A percentile compares a stretch with the other conserved stretches of the same genome.
These are phyloP conservation scores for Rhizopogon hawkerae DNA, from an alignment of 1,284 basidiomycete species.

Conservation along the genomic window DNA sequence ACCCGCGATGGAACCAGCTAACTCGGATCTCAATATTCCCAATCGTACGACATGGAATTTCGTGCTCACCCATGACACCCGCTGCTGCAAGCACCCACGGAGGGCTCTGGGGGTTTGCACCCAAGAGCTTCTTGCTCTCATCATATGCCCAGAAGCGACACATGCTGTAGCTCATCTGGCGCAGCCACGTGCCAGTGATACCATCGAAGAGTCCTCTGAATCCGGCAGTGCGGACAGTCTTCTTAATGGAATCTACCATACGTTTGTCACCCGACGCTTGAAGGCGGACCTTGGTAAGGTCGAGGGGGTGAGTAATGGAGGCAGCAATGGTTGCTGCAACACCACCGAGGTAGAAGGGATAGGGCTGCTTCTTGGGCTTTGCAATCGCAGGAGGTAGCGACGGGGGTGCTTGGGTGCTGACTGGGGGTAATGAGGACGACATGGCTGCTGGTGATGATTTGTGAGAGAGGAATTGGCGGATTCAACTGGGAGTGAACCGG, in stretches of 20 bases:
- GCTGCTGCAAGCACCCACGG: constrained; percentile 76
- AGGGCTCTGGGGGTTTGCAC: constrained; percentile 34
- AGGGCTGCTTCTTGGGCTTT: constrained; percentile 33
- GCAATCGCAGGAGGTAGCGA: neutral
- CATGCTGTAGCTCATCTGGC: constrained; percentile 91
- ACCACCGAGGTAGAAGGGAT: constrained; percentile 46
- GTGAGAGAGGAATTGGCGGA: neutral
- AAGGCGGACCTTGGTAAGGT: constrained; percentile 81
- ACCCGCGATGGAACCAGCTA: constrained; percentile 76
- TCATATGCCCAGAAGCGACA: constrained; percentile 93
- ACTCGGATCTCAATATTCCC: constrained; percentile 52
- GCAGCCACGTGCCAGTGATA: constrained; percentile 80
- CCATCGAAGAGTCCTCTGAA: constrained; percentile 76
- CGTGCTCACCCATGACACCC: constrained; percentile 67
- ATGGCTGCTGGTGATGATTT: constrained; percentile 10
- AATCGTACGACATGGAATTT: constrained; percentile 4
- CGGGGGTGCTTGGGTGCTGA: constrained; percentile 1
- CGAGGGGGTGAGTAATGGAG: constrained; percentile 51
- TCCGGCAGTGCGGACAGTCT: constrained; percentile 71
- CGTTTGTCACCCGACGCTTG: constrained; percentile 84
- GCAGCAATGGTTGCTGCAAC: constrained; percentile 25
- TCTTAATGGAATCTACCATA: constrained; percentile 72
- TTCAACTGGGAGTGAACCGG: neutral
- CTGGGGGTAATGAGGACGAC: constrained; percentile 11
- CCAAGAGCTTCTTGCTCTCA: constrained; percentile 76